Conservation (phyloP, 495 filamentous ascomycete species). For the Stereocaulon alpinum region DNA sequence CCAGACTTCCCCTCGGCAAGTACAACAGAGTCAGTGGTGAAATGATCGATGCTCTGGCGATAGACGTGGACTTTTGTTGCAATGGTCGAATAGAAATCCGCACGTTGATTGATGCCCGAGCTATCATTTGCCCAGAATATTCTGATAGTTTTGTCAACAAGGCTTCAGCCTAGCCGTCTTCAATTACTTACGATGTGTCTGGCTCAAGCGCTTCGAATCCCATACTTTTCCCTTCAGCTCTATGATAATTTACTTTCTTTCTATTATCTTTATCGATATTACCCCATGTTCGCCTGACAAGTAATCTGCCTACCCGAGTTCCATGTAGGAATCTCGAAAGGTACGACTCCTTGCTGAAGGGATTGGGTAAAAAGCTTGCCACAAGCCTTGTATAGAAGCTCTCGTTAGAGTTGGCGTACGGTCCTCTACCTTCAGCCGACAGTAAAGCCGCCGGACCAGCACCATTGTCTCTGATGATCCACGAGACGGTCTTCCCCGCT, state of each 20-base stretch:
- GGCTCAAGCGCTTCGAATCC: conserved; percentile 21
- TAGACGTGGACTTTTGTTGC: conserved; percentile 31
- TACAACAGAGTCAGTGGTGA: conserved; percentile 21
- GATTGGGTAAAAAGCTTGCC: conserved; percentile 9
- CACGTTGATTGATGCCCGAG: conserved; percentile 28
- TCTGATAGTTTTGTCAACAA: conserved; percentile 11
- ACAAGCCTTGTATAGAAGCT: conserved; percentile 9
- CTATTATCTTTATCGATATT: conserved; percentile 10
- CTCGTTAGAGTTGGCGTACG: conserved; percentile 24
- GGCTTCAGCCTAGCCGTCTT: neutral
- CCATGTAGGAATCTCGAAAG: conserved; percentile 14
- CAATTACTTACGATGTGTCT: conserved; percentile 20
- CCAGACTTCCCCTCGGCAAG: conserved; percentile 9
- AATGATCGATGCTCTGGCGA: conserved; percentile 24
- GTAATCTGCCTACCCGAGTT: conserved; percentile 9
- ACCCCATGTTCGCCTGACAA: conserved; percentile 10
- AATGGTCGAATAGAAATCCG: conserved; percentile 31
- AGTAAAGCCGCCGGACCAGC: conserved; percentile 25
- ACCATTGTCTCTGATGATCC: conserved; percentile 32
- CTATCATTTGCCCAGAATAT: conserved; percentile 35
- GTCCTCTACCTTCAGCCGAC: conserved; percentile 22
- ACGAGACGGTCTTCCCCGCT: conserved; percentile 26
- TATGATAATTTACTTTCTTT: conserved; percentile 8
- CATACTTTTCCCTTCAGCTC: conserved; percentile 15
- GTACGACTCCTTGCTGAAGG: conserved; percentile 3